Conservation (phyloP, 2,329 filamentous ascomycete genomes). For the Grosmannia serpens region DNA sequence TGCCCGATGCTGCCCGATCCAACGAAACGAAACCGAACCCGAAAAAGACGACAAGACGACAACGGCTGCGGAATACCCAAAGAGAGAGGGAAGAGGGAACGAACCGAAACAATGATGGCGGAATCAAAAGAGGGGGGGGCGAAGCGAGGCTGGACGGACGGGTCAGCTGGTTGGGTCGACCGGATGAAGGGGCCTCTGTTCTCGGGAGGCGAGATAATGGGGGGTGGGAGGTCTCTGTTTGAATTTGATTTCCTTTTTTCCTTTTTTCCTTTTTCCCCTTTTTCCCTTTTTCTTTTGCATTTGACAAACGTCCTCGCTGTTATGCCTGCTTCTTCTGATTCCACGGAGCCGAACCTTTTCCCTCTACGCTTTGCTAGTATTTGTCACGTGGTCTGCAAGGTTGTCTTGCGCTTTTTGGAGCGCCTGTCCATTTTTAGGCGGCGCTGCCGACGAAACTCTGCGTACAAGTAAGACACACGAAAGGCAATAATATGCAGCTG, state of each 20-base stretch:
- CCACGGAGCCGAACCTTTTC: background rate
- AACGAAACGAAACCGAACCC: background rate
- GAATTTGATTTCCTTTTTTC: background rate
- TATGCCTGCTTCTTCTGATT: background rate
- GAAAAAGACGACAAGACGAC: background rate
- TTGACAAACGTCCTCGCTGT: background rate
- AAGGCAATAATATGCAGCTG: no score
- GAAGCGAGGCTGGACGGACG: background rate
- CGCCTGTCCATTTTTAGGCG: no score
- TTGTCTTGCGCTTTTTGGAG: no score
- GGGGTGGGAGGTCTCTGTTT: background rate
- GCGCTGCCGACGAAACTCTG: no score
- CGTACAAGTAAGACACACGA: no score
- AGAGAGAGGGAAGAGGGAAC: background rate
- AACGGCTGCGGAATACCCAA: background rate
- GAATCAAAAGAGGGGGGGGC: background rate
- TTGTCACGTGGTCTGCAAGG: no score
- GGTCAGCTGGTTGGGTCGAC: background rate
- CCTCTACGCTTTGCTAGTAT: background rate
- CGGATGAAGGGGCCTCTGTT: background rate
- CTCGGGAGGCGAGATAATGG: background rate
- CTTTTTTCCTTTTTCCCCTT: background rate
- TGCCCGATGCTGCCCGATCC: background rate
- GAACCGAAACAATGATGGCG: background rate
- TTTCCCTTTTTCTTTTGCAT: background rate